Evolutionary conservation across 2,329 filamentous ascomycete genomes (phyloP), one percentile per base, ranked within the genome.

Genomic region (Cladophialophora immunda): DNA sequence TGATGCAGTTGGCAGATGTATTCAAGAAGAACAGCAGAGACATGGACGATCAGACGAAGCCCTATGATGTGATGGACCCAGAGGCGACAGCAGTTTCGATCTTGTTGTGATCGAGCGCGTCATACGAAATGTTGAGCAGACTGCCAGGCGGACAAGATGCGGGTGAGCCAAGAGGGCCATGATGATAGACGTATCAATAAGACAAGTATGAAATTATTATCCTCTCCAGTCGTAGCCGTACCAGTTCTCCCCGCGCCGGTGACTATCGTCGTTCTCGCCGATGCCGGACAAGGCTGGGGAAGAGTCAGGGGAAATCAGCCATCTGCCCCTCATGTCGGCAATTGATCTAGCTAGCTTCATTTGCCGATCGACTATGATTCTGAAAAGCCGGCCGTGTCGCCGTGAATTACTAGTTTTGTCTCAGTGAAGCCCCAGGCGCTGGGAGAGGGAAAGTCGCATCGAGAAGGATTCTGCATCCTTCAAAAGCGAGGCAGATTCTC

Each of bases 61-160:
- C 57, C n/a, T 71, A 71, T 56, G 59, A 58, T 47, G 69, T 71
- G 27, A 36, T 71, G 62, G 58, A 71, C 50, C 69, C 69, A 2
- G 25, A 61, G 15, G 19, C 30, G 9, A 71, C 69, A 9, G 69
- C 65, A 19, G 65, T 68, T 27, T 68, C 65, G 36, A 70, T 70
- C 55, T 68, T 71, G 69, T 68, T 71, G 29, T 70, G 47, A 61
- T 36, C 29, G n/a, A 29, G 22, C 1, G 15, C 29, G 17, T 22
- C 19, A 13, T 4, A 50, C 2, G 19, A 22, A 50, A 13, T 27
- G 45, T 11, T 25, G 45, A 50, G 11, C 45, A 50, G 22, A 50
- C 15, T 27, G 19, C 7, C 45, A 50, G 19, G 45, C 19, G 30
- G n/a, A 34, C 36, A 47, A 19, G 45, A n/a, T 9, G n/a, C 17